Evolutionary conservation across 257 asterid species (phyloP), one percentile per base, ranked within the genome.

Genomic region (Solanum pinnatisectum): DNA sequence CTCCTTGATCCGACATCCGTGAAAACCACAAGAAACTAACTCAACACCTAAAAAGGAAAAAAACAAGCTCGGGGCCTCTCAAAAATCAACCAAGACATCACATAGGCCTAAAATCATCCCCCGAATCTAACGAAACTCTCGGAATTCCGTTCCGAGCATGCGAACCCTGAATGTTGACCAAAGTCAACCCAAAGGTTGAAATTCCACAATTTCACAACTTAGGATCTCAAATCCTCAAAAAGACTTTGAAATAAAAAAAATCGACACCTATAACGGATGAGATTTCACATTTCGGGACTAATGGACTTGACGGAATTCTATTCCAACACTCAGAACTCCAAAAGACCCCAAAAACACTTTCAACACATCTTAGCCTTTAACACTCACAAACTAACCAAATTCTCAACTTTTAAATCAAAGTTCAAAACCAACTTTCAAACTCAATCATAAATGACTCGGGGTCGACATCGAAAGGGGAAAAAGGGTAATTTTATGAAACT

Each of bases 201-300:
- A 16, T 8, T 52, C 3, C 18, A 46, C 56, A 46, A 52, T 52
- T 52, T 6, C 10, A 16, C 8, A 52, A 52, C 63, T 52, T 52
- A 52, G 23, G 63, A 52, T 9, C 23, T 52, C 9, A 1, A 16
- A 52, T 52, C 63, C 63, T 52, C 63, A 52, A 18, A 52, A 52
- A 52, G 63, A 52, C 23, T n/a, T 52, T 8, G 0, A 16, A 52
- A 52, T 52, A n/a, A n/a, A 3, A 16, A 6, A 52, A 52, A 52
- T 3, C 1, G 1, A 6, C 8, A 16, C 6, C n/a, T 52, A 1
- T 18, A 0, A 52, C 0, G 10, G 1, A 6, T 16, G 0, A 6
- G 0, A 2, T 52, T 52, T 16, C 63, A 52, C 63, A 52, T 18
- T 52, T 52, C 3, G 23, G 9, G 23, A 52, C 23, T 52, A 9